These are phyloP conservation scores for Annulohypoxylon bovei DNA, from an alignment of 495 filamentous ascomycete species.

Conservation along the genomic window DNA sequence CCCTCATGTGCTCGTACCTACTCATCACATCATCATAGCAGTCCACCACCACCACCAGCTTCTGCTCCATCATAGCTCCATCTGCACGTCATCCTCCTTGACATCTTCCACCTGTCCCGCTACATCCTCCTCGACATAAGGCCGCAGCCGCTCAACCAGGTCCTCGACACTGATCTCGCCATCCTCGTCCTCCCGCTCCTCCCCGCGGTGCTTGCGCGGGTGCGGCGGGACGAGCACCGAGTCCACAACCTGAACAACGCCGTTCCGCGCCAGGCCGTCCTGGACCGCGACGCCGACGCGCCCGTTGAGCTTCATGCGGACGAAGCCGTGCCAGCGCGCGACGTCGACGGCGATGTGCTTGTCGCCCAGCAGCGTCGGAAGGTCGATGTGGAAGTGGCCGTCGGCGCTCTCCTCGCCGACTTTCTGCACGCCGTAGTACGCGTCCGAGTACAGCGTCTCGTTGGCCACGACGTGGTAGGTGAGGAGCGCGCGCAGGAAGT, in stretches of 20 bases:
- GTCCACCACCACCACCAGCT: neutral
- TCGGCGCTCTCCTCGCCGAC: slow-evolving; percentile 2
- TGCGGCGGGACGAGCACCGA: slow-evolving; percentile 80
- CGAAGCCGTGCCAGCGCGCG: slow-evolving; percentile 66
- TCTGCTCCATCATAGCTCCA: slow-evolving; percentile 24
- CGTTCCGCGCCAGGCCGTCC: slow-evolving; percentile 76
- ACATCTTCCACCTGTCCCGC: slow-evolving; percentile 17
- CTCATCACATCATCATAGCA: neutral
- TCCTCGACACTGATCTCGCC: slow-evolving; percentile 72
- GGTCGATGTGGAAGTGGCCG: slow-evolving; percentile 64
- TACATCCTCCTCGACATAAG: slow-evolving; percentile 26
- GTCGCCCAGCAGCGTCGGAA: slow-evolving; percentile 72
- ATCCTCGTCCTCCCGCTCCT: slow-evolving; percentile 48
- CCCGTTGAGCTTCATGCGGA: slow-evolving; percentile 77
- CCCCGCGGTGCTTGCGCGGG: slow-evolving; percentile 38
- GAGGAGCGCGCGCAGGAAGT: slow-evolving; percentile 77
- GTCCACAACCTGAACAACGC: slow-evolving; percentile 77
- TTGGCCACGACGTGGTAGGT: slow-evolving; percentile 80
- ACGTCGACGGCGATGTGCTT: slow-evolving; percentile 73
- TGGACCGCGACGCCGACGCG: slow-evolving; percentile 65
- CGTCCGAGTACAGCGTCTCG: slow-evolving; percentile 84
- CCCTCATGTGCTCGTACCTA: neutral
- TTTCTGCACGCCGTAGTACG: slow-evolving; percentile 63
- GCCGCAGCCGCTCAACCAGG: slow-evolving; percentile 64
- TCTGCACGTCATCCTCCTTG: slow-evolving; percentile 38